phyloP scores from a whole-genome alignment of 2,329 filamentous ascomycete genomes.

The Xylaria polymorpha region DNA sequence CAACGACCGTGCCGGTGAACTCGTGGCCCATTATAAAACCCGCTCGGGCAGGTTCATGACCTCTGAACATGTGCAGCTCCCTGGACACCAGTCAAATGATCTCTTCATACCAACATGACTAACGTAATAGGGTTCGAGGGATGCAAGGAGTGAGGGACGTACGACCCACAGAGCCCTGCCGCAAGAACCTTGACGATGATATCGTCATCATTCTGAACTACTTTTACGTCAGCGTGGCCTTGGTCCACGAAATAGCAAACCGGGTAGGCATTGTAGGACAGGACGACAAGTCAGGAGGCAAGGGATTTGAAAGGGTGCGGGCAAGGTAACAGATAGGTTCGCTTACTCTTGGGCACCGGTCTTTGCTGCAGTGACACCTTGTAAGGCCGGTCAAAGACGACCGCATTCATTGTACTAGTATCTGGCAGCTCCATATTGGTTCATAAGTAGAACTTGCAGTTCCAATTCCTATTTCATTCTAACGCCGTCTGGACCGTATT shows the following conservation, averaged over 20 bases:
- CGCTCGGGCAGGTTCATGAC: slow-evolving; percentile 76
- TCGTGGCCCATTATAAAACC: slow-evolving; percentile 83
- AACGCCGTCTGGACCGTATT: slow-evolving; percentile 12
- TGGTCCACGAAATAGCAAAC: slow-evolving; percentile 8
- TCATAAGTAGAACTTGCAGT: slow-evolving; percentile 22
- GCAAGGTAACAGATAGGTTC: slow-evolving; percentile 2
- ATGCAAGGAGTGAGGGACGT: slow-evolving; percentile 50
- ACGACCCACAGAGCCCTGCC: slow-evolving; percentile 90
- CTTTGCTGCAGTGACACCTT: slow-evolving; percentile 82
- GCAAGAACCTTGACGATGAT: slow-evolving; percentile 85
- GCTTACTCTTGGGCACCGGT: slow-evolving; percentile 74
- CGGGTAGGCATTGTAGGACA: slow-evolving; percentile 8
- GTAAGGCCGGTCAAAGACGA: slow-evolving; percentile 84
- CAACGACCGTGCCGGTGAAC: slow-evolving; percentile 81
- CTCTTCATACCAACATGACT: slow-evolving; percentile 10
- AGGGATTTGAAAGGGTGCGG: slow-evolving; percentile 15
- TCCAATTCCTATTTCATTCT: slow-evolving; percentile 24
- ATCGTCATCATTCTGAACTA: slow-evolving; percentile 76
- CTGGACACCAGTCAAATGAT: slow-evolving; percentile 55
- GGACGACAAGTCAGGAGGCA: slow-evolving; percentile 16
- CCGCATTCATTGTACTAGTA: slow-evolving; percentile 80
- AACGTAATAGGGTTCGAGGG: slow-evolving; percentile 4
- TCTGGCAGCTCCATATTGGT: slow-evolving; percentile 43
- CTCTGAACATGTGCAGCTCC: slow-evolving; percentile 88
- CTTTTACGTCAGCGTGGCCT: slow-evolving; percentile 35